Conservation (phyloP, 257 asterid genomes). For the Galeopsis tetrahit region DNA sequence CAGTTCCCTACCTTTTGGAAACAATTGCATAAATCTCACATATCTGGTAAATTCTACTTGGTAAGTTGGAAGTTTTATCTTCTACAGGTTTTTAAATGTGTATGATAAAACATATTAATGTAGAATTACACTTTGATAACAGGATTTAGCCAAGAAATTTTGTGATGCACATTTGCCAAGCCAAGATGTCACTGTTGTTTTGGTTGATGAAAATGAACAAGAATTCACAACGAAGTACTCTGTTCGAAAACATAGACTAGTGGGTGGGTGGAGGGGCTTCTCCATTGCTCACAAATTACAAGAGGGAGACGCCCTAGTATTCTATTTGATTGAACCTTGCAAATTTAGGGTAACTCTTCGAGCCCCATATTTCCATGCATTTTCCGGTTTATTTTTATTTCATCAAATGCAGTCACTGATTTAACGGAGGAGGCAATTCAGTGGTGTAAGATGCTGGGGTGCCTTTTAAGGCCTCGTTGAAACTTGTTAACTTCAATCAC, state of each 20-base stretch:
- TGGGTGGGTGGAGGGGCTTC: slow-evolving; percentile 81
- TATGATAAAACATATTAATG: background rate
- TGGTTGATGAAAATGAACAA: slow-evolving; percentile 54
- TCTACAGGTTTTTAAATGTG: background rate
- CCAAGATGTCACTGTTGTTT: slow-evolving; percentile 48
- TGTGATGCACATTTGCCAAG: slow-evolving; percentile 58
- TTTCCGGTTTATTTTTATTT: background rate
- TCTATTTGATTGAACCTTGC: slow-evolving; percentile 60
- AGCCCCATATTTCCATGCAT: slow-evolving; percentile 16
- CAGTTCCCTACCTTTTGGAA: slow-evolving; percentile 55
- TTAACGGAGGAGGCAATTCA: background rate
- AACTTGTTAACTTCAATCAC: slow-evolving; percentile 14
- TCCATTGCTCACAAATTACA: slow-evolving; percentile 62
- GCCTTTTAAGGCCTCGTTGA: background rate
- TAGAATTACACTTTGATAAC: slow-evolving; percentile 24
- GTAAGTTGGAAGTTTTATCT: slow-evolving; percentile 42
- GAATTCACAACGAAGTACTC: slow-evolving; percentile 54
- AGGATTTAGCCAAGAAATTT: slow-evolving; percentile 61
- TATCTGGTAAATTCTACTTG: slow-evolving; percentile 63
- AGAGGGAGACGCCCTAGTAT: slow-evolving; percentile 66
- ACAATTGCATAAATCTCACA: slow-evolving; percentile 61
- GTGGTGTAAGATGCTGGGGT: background rate
- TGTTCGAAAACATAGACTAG: slow-evolving; percentile 48
- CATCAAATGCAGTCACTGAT: background rate
- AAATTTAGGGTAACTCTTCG: slow-evolving; percentile 58